These are phyloP conservation scores for Plasmodium gaboni DNA, from an alignment of 169 alveolate genomes.

Conservation along the genomic window DNA sequence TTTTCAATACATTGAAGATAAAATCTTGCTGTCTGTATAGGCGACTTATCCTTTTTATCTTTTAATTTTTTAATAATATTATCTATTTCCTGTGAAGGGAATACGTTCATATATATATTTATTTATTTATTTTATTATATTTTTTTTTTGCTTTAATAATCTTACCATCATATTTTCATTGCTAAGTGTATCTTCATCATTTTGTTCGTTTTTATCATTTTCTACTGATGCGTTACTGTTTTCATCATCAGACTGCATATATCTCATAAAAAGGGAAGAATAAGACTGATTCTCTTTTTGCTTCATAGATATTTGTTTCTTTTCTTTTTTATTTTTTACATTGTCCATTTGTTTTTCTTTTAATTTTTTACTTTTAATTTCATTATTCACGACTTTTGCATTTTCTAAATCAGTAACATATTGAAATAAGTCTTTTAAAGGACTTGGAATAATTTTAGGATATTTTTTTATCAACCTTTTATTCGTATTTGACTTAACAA, in stretches of 20 bases:
- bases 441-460: constrained; percentile 24
- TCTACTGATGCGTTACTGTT: neutral
- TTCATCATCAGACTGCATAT: constrained; percentile 70
- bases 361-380: constrained; percentile 32
- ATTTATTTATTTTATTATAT: neutral
- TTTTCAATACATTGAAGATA: constrained; percentile 34
- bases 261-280: constrained; percentile 60
- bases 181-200: neutral
- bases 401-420: constrained; percentile 41
- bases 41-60: neutral
- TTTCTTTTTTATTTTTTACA: constrained; percentile 25
- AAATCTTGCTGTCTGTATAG: neutral
- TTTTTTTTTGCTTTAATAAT: no score
- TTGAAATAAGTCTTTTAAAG: constrained; percentile 19
- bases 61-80: constrained; percentile 11
- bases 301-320: constrained; percentile 6
- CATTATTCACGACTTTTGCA: constrained; percentile 32
- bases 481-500: constrained; percentile 29
- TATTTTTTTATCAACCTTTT: constrained; percentile 12
- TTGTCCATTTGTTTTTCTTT: constrained; percentile 41
- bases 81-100: constrained; percentile 15
- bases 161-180: neutral
- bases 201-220: neutral
- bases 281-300: constrained; percentile 53
- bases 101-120: neutral